Conservation (phyloP, 805 yeast genomes). For the Metschnikowia borealis region DNA sequence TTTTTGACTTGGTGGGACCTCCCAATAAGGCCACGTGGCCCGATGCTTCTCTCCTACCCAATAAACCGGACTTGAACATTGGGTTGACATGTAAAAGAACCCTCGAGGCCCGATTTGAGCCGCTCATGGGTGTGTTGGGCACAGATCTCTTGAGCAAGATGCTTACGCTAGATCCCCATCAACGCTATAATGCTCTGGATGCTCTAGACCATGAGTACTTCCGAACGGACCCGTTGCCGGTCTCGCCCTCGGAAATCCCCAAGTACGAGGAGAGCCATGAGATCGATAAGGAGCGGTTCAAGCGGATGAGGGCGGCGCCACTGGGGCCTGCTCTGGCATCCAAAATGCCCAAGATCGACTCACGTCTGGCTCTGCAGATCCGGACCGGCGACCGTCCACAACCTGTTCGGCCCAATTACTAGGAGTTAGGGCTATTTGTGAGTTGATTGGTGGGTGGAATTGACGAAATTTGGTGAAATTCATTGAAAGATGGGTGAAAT, state of each 20-base stretch:
- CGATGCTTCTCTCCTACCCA: constrained; percentile 54
- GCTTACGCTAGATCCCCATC: constrained; percentile 64
- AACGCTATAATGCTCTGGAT: constrained; percentile 72
- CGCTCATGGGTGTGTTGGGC: constrained; percentile 43
- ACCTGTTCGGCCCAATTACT: constrained; percentile 3
- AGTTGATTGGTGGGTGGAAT: too few species aligned
- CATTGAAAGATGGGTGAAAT: too few species aligned
- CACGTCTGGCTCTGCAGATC: constrained; percentile 3
- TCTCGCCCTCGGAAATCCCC: constrained; percentile 51
- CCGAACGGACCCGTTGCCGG: constrained; percentile 60
- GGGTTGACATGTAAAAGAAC: constrained; percentile 46
- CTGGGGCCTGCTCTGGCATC: background rate
- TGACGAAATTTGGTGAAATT: too few species aligned
- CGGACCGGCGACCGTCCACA: constrained; percentile 2
- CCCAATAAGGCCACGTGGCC: constrained; percentile 66
- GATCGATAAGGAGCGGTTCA: constrained; percentile 63
- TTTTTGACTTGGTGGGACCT: constrained; percentile 78
- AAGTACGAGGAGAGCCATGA: constrained; percentile 86
- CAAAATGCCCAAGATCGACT: constrained; percentile 4
- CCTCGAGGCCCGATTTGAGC: constrained; percentile 47
- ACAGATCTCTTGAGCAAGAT: constrained; percentile 57
- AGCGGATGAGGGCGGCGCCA: constrained; percentile 31
- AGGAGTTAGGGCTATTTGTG: background rate
- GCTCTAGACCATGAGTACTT: constrained; percentile 75
- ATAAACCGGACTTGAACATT: constrained; percentile 42